phyloP scores from a whole-genome alignment of 2,329 filamentous ascomycete species.

The Bipolaris victoriae region DNA sequence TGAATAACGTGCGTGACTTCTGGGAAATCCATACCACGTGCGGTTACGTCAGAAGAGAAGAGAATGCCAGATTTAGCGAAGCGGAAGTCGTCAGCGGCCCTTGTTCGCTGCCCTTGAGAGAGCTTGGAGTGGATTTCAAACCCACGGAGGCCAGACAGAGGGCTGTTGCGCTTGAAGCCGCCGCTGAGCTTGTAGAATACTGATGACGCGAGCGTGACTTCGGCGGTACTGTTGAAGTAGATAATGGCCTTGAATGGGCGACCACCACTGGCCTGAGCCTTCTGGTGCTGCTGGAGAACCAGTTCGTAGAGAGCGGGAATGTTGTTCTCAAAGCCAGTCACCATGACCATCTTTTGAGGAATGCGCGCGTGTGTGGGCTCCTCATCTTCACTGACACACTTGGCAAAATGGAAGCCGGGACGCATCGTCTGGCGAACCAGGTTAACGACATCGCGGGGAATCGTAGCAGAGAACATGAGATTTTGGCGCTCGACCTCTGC shows the following conservation, averaged over 20 bases:
- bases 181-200: slow-evolving; percentile 61
- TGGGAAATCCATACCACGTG: slow-evolving; percentile 61
- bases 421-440: slow-evolving; percentile 82
- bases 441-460: slow-evolving; percentile 80
- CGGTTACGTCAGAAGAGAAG: slow-evolving; percentile 59
- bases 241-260: slow-evolving; percentile 93
- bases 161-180: slow-evolving; percentile 40
- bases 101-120: slow-evolving; percentile 71
- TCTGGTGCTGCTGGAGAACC: slow-evolving; percentile 64
- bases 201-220: slow-evolving; percentile 69
- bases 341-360: slow-evolving; percentile 75
- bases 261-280: slow-evolving; percentile 49
- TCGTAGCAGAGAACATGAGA: slow-evolving; percentile 93
- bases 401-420: slow-evolving; percentile 83
- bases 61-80: slow-evolving; percentile 61
- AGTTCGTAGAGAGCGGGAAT: slow-evolving; percentile 81
- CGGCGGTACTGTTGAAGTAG: slow-evolving; percentile 81
- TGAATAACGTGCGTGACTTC: slow-evolving; percentile 61
- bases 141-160: slow-evolving; percentile 48
- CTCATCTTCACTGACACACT: slow-evolving; percentile 84
- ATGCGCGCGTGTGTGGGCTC: slow-evolving; percentile 83
- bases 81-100: slow-evolving; percentile 75
- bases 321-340: slow-evolving; percentile 74
- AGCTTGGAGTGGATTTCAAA: slow-evolving; percentile 81
- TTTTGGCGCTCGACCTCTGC: slow-evolving; percentile 77